Conservation (phyloP, 116 monocot species). For the Cymodocea nodosa region DNA sequence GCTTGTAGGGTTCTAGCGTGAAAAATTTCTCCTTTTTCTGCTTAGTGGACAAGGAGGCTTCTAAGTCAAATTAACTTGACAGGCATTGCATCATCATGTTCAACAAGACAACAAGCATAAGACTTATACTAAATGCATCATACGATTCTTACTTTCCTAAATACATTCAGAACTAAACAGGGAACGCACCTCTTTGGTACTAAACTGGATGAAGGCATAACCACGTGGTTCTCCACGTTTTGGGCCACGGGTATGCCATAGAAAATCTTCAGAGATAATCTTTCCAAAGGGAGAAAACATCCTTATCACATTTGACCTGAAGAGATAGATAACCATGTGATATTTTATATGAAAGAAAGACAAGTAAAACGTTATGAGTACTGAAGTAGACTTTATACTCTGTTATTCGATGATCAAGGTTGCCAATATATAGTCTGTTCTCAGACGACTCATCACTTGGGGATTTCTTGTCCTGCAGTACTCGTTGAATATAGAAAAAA, state of each 20-base stretch:
- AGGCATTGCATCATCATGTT: too few species aligned
- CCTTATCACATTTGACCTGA: constrained; percentile 66
- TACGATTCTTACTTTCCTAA: too few species aligned
- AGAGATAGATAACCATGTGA: background rate
- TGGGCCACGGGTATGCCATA: constrained; percentile 90
- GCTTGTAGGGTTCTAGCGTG: too few species aligned
- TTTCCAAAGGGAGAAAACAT: constrained; percentile 90
- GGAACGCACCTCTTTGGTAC: constrained; percentile 61
- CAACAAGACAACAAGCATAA: too few species aligned
- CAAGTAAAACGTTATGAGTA: background rate
- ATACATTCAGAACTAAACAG: background rate
- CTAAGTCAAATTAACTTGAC: too few species aligned
- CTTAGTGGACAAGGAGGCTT: too few species aligned
- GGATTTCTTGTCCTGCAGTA: constrained; percentile 21
- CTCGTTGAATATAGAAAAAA: background rate
- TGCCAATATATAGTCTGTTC: constrained; percentile 70
- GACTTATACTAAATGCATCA: too few species aligned
- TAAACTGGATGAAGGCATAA: constrained; percentile 85
- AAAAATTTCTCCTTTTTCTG: too few species aligned
- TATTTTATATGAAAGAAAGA: background rate
- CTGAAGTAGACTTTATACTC: constrained; percentile 38
- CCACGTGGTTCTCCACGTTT: constrained; percentile 94
- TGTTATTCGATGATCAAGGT: constrained; percentile 82
- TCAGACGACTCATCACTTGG: constrained; percentile 41
- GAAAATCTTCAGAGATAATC: constrained; percentile 75